phyloP scores from a whole-genome alignment of 2,329 filamentous ascomycete genomes.

The Podosphaera aphanis region DNA sequence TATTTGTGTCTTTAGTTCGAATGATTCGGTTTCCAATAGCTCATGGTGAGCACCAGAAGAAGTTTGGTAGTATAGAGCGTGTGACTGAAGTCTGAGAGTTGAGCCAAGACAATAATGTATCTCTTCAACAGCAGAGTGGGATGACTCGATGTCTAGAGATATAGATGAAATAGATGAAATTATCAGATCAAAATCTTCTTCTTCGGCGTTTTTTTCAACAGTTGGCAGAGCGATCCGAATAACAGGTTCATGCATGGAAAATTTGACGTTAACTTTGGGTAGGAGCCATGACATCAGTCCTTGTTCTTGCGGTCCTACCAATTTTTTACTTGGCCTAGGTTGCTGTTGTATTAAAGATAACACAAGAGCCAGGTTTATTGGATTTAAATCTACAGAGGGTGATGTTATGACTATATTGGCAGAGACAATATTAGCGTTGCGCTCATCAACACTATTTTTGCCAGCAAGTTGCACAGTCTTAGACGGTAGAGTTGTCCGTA shows the following conservation, averaged over 20 bases:
- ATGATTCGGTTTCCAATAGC: constrained; percentile 62
- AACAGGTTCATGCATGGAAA: constrained; percentile 92
- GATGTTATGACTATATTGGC: constrained; percentile 93
- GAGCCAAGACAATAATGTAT: constrained; percentile 71
- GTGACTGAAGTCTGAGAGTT: constrained; percentile 60
- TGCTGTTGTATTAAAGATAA: constrained; percentile 42
- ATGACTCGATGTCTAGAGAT: constrained; percentile 80
- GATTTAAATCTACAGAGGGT: constrained; percentile 78
- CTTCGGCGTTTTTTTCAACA: constrained; percentile 36
- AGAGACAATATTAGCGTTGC: constrained; percentile 61
- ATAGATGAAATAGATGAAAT: constrained; percentile 90
- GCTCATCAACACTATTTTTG: constrained; percentile 50
- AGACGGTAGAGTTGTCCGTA: constrained; percentile 81
- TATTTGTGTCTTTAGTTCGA: constrained; percentile 69
- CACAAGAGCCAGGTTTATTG: constrained; percentile 70
- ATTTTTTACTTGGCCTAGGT: constrained; percentile 22
- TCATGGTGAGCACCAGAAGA: constrained; percentile 63
- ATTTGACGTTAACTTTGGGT: constrained; percentile 82
- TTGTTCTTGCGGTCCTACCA: constrained; percentile 29
- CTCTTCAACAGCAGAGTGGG: constrained; percentile 68
- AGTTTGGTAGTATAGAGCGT: constrained; percentile 87
- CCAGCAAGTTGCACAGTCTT: constrained; percentile 70
- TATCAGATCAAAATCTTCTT: constrained; percentile 78
- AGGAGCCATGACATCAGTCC: constrained; percentile 70
- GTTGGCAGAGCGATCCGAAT: constrained; percentile 71